A percentile compares a stretch with the other conserved stretches of the same genome.
Conservation (phyloP, 345 rosid species). For the sweet orange (Citrus sinensis) region DVS_A1.0 CM039162.1:30650001-30650500, state of each 20-base stretch:
- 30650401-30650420: slow-evolving; percentile 61
- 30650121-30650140: too few species aligned
- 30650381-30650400: slow-evolving; percentile 58
- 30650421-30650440: slow-evolving; percentile 56
- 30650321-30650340: slow-evolving; percentile 39
- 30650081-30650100: too few species aligned
- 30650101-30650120: too few species aligned
- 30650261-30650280: slow-evolving; percentile 14
- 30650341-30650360: slow-evolving; percentile 73
- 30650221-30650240: slow-evolving; percentile 4
- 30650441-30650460: slow-evolving; percentile 54
- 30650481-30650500: slow-evolving; percentile 76
- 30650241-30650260: not conserved
- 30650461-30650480: slow-evolving; percentile 52
- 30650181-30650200: slow-evolving; percentile 25
- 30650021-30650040: too few species aligned
- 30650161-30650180: not conserved
- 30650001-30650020: too few species aligned
- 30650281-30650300: not conserved
- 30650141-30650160: too few species aligned
- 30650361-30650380: slow-evolving; percentile 51
- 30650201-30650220: slow-evolving; percentile 11
- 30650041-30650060: rapidly evolving
- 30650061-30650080: too few species aligned
- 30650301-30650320: slow-evolving; percentile 16